Percentiles rank a stretch among this genome's conserved stretches.
Evolutionary conservation across 2,329 filamentous ascomycete species (phyloP).

Genomic region (Colletotrichum simmondsii): DNA sequence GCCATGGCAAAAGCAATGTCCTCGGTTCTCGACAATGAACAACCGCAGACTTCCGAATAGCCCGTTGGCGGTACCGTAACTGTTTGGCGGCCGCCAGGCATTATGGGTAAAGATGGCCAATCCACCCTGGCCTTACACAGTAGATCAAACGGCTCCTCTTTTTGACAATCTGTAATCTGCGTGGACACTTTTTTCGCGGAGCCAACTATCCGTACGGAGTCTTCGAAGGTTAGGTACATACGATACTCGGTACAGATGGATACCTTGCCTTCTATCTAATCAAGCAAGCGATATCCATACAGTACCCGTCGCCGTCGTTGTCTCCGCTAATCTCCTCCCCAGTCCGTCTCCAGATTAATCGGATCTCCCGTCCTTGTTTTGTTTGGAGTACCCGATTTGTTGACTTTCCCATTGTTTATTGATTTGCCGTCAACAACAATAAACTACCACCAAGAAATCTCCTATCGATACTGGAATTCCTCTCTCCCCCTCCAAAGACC

Average conservation of each 20-base stretch:
- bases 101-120: constrained; percentile 4
- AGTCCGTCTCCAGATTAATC: neutral
- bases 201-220: neutral
- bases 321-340: constrained; percentile 1
- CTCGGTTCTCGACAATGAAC: neutral
- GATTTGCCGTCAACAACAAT: constrained; percentile 7
- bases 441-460: neutral
- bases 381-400: constrained; percentile 6
- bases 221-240: neutral
- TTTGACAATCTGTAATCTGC: neutral
- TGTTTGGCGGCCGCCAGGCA: neutral
- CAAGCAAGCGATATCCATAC: neutral
- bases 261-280: neutral
- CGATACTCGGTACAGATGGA: neutral
- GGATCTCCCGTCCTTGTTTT: neutral
- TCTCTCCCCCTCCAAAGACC: neutral
- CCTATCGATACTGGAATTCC: constrained; percentile 23
- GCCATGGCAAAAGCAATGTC: neutral
- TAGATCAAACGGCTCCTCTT: neutral
- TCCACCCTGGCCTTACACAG: neutral
- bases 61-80: neutral
- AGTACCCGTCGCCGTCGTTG: neutral
- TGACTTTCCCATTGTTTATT: constrained; percentile 13
- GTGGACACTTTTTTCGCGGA: neutral
- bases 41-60: neutral